phyloP scores from a whole-genome alignment of 2,329 filamentous ascomycete species.

The Zymoseptoria brevis region DNA sequence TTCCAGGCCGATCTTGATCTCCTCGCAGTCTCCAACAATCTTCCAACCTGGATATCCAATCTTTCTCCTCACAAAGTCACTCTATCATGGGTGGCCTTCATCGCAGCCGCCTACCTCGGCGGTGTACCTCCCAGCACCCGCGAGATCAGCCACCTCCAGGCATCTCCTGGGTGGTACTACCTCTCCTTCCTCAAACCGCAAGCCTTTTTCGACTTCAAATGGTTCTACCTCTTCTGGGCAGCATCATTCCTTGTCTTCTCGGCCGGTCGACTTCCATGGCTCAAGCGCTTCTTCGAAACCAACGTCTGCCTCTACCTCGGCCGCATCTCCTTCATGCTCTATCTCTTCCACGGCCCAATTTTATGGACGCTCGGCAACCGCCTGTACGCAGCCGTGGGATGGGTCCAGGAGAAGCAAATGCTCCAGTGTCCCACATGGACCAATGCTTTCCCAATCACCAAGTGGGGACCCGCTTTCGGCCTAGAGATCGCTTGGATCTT shows the following conservation, averaged over 20 bases:
- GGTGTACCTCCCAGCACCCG: constrained; percentile 51
- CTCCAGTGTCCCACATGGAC: constrained; percentile 50
- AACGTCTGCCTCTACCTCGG: constrained; percentile 55
- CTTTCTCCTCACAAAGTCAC: constrained; percentile 43
- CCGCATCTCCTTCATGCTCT: constrained; percentile 54
- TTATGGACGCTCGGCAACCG: constrained; percentile 54
- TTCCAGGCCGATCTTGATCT: constrained; percentile 55
- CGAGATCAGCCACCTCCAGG: constrained; percentile 43
- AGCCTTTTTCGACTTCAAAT: constrained; percentile 28
- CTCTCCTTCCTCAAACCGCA: constrained; percentile 45
- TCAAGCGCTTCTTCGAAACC: constrained; percentile 52
- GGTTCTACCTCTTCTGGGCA: constrained; percentile 36
- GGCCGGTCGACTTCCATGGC: constrained; percentile 50
- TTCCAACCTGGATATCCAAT: constrained; percentile 43
- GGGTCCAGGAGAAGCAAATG: constrained; percentile 42
- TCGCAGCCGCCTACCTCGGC: constrained; percentile 48
- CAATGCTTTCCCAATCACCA: constrained; percentile 48
- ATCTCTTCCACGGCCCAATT: constrained; percentile 57
- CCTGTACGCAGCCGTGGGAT: constrained; percentile 55
- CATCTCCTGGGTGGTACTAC: constrained; percentile 54
- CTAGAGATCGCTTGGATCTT: constrained; percentile 53
- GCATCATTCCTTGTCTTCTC: constrained; percentile 49
- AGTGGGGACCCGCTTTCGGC: constrained; percentile 47
- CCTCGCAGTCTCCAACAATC: constrained; percentile 42
- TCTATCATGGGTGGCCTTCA: constrained; percentile 48